Conservation (phyloP, 345 rosid genomes). For the Pelargonium nanum region DNA sequence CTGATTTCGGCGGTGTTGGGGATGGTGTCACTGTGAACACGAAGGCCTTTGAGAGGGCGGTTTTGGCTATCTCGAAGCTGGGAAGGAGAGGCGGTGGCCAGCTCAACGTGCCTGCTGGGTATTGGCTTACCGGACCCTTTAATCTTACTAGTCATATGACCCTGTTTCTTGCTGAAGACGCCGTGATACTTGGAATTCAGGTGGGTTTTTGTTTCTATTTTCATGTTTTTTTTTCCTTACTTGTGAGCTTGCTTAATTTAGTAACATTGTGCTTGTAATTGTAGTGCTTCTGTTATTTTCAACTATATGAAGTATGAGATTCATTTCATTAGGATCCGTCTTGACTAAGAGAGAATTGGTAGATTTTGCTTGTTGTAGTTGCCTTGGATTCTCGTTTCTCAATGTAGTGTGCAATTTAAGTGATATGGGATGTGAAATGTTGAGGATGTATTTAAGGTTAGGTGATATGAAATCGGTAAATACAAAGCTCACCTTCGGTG, state of each 20-base stretch:
- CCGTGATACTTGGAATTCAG: slow-evolving; percentile 77
- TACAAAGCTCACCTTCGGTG: background rate
- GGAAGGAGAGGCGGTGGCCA: slow-evolving; percentile 71
- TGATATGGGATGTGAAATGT: background rate
- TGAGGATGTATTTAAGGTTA: background rate
- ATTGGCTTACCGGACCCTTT: slow-evolving; percentile 93
- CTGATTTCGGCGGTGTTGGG: slow-evolving; percentile 85
- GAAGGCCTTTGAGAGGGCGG: slow-evolving; percentile 84
- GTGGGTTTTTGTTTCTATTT: slow-evolving; percentile 22
- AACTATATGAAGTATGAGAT: background rate
- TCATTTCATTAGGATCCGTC: background rate
- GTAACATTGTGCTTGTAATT: background rate
- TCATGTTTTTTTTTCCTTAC: background rate
- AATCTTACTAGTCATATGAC: slow-evolving; percentile 93
- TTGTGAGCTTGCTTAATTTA: background rate
- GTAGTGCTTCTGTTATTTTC: background rate
- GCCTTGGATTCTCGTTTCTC: background rate
- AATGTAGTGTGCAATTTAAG: background rate
- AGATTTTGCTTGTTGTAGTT: background rate
- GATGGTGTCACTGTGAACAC: slow-evolving; percentile 79
- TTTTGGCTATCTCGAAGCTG: slow-evolving; percentile 62
- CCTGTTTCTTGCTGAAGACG: slow-evolving; percentile 72
- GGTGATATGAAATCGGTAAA: background rate
- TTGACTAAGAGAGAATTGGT: background rate
- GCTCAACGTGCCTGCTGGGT: slow-evolving; percentile 90